These are phyloP conservation scores for Trichopus zeylanicus DNA, from an alignment of 116 monocot genomes.

Conservation along the genomic window DNA sequence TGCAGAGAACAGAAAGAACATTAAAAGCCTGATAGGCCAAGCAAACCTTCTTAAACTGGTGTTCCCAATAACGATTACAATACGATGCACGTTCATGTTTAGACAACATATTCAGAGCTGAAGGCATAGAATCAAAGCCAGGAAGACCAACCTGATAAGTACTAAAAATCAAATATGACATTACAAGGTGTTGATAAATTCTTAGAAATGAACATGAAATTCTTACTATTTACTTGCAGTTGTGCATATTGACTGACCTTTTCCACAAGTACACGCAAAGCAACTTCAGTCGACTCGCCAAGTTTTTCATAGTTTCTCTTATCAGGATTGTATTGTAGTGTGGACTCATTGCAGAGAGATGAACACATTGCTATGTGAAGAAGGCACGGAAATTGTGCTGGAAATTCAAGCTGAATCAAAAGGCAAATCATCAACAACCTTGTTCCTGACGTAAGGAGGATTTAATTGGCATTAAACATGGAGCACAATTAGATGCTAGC, in stretches of 20 bases:
- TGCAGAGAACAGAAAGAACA: conserved; percentile 1
- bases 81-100: conserved; percentile 96
- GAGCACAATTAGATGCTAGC: too few relatives aligned
- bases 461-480: neutral
- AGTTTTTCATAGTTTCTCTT: conserved; percentile 95
- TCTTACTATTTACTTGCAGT: neutral
- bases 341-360: conserved; percentile 97
- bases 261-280: conserved; percentile 90
- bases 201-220: neutral
- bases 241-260: conserved; percentile 49
- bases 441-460: neutral
- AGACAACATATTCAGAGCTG: conserved; percentile 80
- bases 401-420: conserved; percentile 78
- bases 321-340: conserved; percentile 95
- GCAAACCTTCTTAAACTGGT: conserved; percentile 94
- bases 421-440: neutral
- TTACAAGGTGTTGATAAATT: neutral
- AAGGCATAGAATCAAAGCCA: conserved; percentile 99
- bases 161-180: conserved; percentile 8
- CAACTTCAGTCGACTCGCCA: conserved; percentile 99
- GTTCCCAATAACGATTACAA: conserved; percentile 96
- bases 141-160: conserved; percentile 91
- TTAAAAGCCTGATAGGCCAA: neutral
- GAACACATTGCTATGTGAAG: conserved; percentile 99
- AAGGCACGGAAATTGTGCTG: conserved; percentile 92